Base-by-base conservation (phyloP, 495 filamentous ascomycete species). In the Xylaria grammica region DNA sequence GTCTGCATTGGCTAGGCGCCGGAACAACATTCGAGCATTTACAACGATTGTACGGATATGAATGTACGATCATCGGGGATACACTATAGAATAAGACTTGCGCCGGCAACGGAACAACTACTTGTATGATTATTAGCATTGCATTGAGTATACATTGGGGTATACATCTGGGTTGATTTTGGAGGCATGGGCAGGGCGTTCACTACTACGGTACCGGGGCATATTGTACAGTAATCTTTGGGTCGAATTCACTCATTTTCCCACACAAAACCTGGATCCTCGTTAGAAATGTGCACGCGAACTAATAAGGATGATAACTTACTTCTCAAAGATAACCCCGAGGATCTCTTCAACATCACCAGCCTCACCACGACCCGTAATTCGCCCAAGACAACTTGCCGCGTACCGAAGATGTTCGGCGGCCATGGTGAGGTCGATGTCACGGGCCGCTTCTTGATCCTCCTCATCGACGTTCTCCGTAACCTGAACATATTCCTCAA, bases 291-390 rank as follows among this genome's bases (percentile, higher is more conserved):
- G 45, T 10, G 59, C 29, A 36, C n/a, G 40, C 40, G 48, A 50
- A 13, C 9, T 29, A 44, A 34, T 34, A 51, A 57, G 49, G 13
- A 40, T n/a, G 59, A 46, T 20, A 11, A 72, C 76, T 73, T 72
- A 95, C 90, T 96, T 98, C 75, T 99, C 94, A 79, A 99, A 98
- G 1, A 99, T 93, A 42, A 98, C 94, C 1, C 96, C 96, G 63
- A 99, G 77, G 2, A 98, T 93, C 70, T 98, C 95, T 76, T 99
- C 94, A 32, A 99, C 92, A 83, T 99, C 95, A 1, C 92, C 93
- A 45, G 84, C 85, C 62, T 91, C 91, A 2, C 94, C 95, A 60
- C 86, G 87, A 1, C 95, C 95, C 4, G 93, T 98, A 64, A 97
- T 96, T 67, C 88, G 87, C 2, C 91, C 90, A 11, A 99, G 79